phyloP scores from a whole-genome alignment of 495 filamentous ascomycete species.

The Neurospora sp. region DNA sequence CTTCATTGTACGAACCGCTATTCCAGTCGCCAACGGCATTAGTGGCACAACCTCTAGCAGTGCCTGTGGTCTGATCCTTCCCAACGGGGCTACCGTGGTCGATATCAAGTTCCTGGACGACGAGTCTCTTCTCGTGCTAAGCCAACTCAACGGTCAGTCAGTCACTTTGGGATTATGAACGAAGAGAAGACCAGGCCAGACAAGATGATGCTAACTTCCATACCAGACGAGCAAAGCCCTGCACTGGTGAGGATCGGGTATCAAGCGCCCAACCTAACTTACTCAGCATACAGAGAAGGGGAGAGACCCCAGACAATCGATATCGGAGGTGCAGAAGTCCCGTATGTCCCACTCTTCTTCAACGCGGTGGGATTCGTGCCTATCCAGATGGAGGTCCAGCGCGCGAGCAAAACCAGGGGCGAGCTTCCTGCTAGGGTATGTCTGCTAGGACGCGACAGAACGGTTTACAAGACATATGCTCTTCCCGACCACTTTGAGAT shows the following conservation, averaged over 20 bases:
- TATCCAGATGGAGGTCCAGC: constrained; percentile 36
- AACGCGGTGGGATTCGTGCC: constrained; percentile 29
- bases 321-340: neutral
- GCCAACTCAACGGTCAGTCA: constrained; percentile 25
- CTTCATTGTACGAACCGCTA: constrained; percentile 31
- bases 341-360: constrained; percentile 16
- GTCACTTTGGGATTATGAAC: too few species aligned
- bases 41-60: constrained; percentile 21
- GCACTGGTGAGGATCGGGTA: constrained; percentile 8
- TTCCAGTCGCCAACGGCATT: constrained; percentile 33
- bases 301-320: neutral
- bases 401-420: constrained; percentile 21
- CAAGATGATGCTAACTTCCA: neutral
- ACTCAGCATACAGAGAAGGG: constrained; percentile 4
- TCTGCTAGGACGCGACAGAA: constrained; percentile 33
- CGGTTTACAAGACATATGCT: constrained; percentile 32
- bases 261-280: constrained; percentile 4
- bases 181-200: neutral
- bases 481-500: constrained; percentile 21
- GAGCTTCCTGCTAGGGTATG: constrained; percentile 33
- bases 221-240: constrained; percentile 12
- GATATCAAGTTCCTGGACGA: constrained; percentile 43
- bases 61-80: constrained; percentile 28
- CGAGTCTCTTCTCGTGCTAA: constrained; percentile 34
- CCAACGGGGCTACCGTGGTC: constrained; percentile 26